Evolutionary conservation across 495 filamentous ascomycete genomes (phyloP), one percentile per base, ranked within the genome.

Genomic region (Xylaria flabelliformis): DNA sequence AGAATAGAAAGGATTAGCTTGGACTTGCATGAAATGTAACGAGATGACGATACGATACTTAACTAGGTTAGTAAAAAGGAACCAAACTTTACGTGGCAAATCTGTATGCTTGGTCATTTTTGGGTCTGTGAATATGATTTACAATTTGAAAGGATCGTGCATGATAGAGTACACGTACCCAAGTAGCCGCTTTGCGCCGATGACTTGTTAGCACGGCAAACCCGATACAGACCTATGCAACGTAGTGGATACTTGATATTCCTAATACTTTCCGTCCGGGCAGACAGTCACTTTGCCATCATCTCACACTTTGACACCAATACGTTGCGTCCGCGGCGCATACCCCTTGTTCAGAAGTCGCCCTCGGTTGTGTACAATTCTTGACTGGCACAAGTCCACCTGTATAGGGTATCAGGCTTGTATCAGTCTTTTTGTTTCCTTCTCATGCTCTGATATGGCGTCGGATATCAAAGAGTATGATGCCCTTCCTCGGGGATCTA

Each of bases 381-480:
- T 24, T 3, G 48, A 51, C 12, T 21, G 7, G 48, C 48, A 51
- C 9, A 21, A 51, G 4, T 58, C 12, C 17, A 9, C 8, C 5
- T 8, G 6, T 8, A n/a, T 19, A 21, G 46, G 46, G 17, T 17
- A 50, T 21, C 19, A n/a, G 17, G 46, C 46, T 55, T 2, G 51
- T 7, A 21, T 21, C 12, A 29, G 51, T 24, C 51, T 34, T 58
- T 7, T 26, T 34, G 24, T 58, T 34, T 58, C 26, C 26, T 13
- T 58, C 55, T 26, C 32, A 29, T 58, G 19, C 55, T 58, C 34
- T 19, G 55, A 29, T 19, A 58, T 58, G 55, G 55, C 55, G 55
- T 29, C 32, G 26, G 26, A 34, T 58, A 58, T 19, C 24, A 58
- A 58, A 58, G 55, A 58, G 19, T 58, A 58, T 13, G 26, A 58